Conservation (phyloP, 257 asterid genomes). For the Lycium ferocissimum region DNA sequence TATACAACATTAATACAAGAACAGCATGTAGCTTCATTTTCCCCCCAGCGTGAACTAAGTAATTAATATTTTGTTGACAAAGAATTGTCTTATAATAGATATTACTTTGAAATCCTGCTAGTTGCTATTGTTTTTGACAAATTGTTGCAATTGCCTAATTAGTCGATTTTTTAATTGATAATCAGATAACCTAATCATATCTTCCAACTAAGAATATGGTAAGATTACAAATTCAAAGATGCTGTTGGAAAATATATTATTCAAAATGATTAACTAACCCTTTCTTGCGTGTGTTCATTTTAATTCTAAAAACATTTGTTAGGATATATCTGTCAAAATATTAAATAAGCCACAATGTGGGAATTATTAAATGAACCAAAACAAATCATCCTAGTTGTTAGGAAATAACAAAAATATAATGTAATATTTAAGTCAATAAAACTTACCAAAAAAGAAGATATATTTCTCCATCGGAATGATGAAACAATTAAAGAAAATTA, state of each 20-base stretch:
- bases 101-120: background rate
- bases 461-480: background rate
- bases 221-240: conserved; percentile 2
- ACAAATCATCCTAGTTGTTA: background rate
- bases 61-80: background rate
- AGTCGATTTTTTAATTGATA: background rate
- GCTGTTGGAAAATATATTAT: background rate
- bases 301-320: background rate
- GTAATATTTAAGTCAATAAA: background rate
- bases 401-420: background rate
- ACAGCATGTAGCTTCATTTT: background rate
- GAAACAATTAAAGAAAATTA: background rate
- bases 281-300: background rate
- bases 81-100: background rate
- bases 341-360: background rate
- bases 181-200: conserved; percentile 11
- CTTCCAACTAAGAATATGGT: conserved; percentile 15
- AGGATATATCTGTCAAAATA: conserved; percentile 6
- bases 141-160: background rate
- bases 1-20: background rate
- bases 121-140: background rate
- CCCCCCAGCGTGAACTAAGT: background rate
- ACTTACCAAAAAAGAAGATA: background rate
- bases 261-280: background rate
- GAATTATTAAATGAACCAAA: background rate